phyloP scores from a whole-genome alignment of 306 rosid genomes.

The Mimosa bimucronata region DNA sequence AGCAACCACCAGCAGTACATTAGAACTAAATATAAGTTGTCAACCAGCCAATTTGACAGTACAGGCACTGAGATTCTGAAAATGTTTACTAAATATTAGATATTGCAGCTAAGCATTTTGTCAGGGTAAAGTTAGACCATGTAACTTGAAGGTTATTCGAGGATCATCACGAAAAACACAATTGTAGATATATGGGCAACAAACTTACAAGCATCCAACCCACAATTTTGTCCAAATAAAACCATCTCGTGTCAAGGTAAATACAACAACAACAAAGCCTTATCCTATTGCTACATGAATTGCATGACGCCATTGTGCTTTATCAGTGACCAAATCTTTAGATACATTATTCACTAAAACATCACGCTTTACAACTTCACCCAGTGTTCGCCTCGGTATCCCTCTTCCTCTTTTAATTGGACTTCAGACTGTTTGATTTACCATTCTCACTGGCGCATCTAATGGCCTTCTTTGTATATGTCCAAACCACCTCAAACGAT shows the following conservation, averaged over 20 bases:
- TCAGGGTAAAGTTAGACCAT: conserved; percentile 19
- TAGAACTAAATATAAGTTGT: conserved; percentile 27
- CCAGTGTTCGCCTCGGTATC: too few species aligned
- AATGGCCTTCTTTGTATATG: too few species aligned
- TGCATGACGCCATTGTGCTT: too few species aligned
- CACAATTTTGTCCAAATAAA: background rate
- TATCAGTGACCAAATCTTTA: too few species aligned
- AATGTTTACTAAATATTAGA: background rate
- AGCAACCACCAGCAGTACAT: conserved; percentile 10
- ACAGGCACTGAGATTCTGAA: conserved; percentile 17
- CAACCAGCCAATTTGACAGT: background rate
- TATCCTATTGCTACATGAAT: too few species aligned
- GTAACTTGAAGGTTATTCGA: conserved; percentile 11
- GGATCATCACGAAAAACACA: background rate
- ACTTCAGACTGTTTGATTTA: too few species aligned
- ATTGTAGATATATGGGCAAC: background rate
- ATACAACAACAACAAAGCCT: too few species aligned
- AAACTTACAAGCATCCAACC: conserved; percentile 3
- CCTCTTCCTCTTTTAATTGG: too few species aligned
- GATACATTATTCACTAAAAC: too few species aligned
- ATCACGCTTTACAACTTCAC: too few species aligned
- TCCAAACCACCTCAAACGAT: too few species aligned
- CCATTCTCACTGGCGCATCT: too few species aligned
- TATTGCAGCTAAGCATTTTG: conserved; percentile 10
- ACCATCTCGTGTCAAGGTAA: background rate